These are phyloP conservation scores for Dendrobium chrysotoxum DNA, from an alignment of 106 monocot genomes.

Conservation along the genomic window DNA sequence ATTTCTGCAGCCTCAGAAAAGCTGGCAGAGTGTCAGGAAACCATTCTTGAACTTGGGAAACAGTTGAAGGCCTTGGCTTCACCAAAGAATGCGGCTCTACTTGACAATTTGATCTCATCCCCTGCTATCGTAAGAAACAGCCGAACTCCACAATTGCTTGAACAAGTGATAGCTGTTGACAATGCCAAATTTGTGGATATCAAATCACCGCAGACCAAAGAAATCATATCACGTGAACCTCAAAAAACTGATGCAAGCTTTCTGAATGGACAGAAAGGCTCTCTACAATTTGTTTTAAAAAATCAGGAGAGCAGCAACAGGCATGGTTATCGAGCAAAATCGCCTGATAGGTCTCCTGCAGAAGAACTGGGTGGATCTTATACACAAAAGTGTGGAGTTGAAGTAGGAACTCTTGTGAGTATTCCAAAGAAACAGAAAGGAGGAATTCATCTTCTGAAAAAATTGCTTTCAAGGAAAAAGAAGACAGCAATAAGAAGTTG, in stretches of 20 bases:
- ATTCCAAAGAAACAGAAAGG: constrained; percentile 17
- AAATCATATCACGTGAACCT: constrained; percentile 27
- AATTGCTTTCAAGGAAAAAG: constrained; percentile 11
- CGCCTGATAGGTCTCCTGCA: background rate
- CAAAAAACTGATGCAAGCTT: constrained; percentile 18
- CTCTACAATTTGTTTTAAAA: background rate
- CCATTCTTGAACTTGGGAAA: constrained; percentile 49
- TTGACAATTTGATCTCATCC: constrained; percentile 36
- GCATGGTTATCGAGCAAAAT: background rate
- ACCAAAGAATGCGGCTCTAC: constrained; percentile 45
- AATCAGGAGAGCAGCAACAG: constrained; percentile 1
- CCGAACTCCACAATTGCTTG: constrained; percentile 13
- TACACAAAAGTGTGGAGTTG: background rate
- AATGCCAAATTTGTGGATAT: constrained; percentile 18
- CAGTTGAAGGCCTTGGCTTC: constrained; percentile 70
- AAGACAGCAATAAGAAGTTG: constrained; percentile 9
- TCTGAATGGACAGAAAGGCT: background rate
- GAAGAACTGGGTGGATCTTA: background rate
- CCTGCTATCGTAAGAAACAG: constrained; percentile 6
- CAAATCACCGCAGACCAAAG: constrained; percentile 35
- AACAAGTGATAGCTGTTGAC: constrained; percentile 26
- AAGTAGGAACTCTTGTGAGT: constrained; percentile 13
- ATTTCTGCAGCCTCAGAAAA: constrained; percentile 66
- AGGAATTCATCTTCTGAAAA: constrained; percentile 12
- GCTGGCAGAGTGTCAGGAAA: constrained; percentile 71